These are phyloP conservation scores for Phytophthora idaei DNA, from an alignment of 352 stramenopile genomes.

Conservation along the genomic window DNA sequence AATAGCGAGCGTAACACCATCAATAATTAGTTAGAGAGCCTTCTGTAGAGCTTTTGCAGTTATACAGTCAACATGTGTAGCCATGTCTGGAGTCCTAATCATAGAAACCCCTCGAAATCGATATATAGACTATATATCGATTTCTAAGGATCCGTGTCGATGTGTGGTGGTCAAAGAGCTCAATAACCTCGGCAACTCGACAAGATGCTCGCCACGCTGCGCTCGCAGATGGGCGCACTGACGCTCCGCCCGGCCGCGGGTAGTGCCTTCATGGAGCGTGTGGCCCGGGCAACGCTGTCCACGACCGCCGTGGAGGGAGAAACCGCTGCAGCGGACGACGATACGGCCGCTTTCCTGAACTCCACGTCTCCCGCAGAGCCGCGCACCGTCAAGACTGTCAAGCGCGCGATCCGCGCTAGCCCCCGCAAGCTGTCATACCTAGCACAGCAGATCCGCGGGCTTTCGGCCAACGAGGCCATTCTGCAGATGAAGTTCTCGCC, in stretches of 20 bases:
- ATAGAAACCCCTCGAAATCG: slow-evolving; percentile 7
- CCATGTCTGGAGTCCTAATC: slow-evolving; percentile 2
- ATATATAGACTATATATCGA: not conserved
- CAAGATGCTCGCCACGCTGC: slow-evolving; percentile 66
- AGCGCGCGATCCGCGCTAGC: slow-evolving; percentile 81
- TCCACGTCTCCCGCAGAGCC: slow-evolving; percentile 57
- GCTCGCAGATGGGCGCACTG: slow-evolving; percentile 60
- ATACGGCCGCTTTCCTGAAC: slow-evolving; percentile 66
- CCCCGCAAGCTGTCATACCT: slow-evolving; percentile 84
- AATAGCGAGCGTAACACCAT: slow-evolving; percentile 8
- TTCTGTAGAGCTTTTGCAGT: slow-evolving; percentile 8
- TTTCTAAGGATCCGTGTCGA: slow-evolving; percentile 3
- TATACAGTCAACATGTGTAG: slow-evolving; percentile 22
- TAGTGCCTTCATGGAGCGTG: slow-evolving; percentile 29
- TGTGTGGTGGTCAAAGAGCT: slow-evolving; percentile 35
- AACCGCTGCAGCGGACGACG: slow-evolving; percentile 36
- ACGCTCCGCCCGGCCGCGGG: slow-evolving; percentile 56
- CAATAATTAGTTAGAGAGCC: slow-evolving; percentile 32
- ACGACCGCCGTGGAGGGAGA: slow-evolving; percentile 35
- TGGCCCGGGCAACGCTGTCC: slow-evolving; percentile 45
- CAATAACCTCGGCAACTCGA: slow-evolving; percentile 23
- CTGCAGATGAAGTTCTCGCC: slow-evolving; percentile 90
- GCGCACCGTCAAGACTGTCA: slow-evolving; percentile 79
- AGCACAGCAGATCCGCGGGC: slow-evolving; percentile 81
- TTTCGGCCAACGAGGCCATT: slow-evolving; percentile 76